Evolutionary conservation across 78 protist species (phyloP).

Genomic region (Dictyostelium capitatum): DNA sequence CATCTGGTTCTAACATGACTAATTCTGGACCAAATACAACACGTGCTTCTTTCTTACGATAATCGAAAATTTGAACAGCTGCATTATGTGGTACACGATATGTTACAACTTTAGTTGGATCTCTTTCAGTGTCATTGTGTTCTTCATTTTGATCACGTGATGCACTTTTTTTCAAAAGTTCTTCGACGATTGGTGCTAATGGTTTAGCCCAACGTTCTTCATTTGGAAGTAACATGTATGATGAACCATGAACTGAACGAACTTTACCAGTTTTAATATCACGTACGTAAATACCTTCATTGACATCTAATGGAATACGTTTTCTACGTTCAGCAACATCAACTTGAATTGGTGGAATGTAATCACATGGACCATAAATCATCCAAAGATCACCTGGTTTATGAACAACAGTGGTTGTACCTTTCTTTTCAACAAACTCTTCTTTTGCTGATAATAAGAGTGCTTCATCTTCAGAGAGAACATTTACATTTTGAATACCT

Average conservation of each 20-base stretch:
- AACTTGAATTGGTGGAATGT: slow-evolving; percentile 89
- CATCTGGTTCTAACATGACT: slow-evolving; percentile 91
- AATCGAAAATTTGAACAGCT: slow-evolving; percentile 92
- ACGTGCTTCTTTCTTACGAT: slow-evolving; percentile 88
- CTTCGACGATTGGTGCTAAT: slow-evolving; percentile 87
- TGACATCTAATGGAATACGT: slow-evolving; percentile 87
- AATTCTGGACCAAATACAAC: slow-evolving; percentile 91
- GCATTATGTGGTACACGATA: slow-evolving; percentile 93
- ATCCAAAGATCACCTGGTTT: slow-evolving; percentile 92
- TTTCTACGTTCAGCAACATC: slow-evolving; percentile 85
- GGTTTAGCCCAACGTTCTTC: slow-evolving; percentile 93
- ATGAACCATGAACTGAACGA: slow-evolving; percentile 85
- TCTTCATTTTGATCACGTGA: slow-evolving; percentile 78
- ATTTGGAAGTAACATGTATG: slow-evolving; percentile 88
- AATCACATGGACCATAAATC: slow-evolving; percentile 88
- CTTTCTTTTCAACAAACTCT: slow-evolving; percentile 45
- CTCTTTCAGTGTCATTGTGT: slow-evolving; percentile 75
- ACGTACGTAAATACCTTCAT: slow-evolving; percentile 94
- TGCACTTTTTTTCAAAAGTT: slow-evolving; percentile 56
- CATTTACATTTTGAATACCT: slow-evolving; percentile 83
- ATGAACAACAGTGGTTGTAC: slow-evolving; percentile 35
- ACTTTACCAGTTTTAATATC: slow-evolving; percentile 91
- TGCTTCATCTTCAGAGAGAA: slow-evolving; percentile 87
- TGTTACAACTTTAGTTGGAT: slow-evolving; percentile 88
- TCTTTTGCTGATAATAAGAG: slow-evolving; percentile 83